Conservation (phyloP, 371 early-diverging fungal species). For the Mucor mucedo region DNA sequence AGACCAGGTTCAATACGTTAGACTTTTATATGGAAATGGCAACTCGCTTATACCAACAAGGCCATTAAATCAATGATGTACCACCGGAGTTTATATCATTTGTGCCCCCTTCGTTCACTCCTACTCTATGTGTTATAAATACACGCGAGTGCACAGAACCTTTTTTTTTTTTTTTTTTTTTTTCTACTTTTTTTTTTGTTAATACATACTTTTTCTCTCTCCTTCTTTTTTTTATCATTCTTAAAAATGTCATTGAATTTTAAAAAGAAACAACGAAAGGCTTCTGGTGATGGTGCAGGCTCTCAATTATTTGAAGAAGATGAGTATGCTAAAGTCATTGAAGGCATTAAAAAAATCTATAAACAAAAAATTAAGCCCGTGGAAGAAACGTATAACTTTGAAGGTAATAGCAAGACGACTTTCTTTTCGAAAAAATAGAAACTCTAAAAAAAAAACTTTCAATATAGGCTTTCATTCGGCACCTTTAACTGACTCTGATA, state of each 20-base stretch:
- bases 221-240: background rate
- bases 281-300: background rate
- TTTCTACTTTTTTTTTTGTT: background rate
- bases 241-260: slow-evolving; percentile 16
- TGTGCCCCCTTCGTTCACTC: background rate
- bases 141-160: slow-evolving; percentile 2
- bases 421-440: background rate
- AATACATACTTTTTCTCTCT: background rate
- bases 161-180: background rate
- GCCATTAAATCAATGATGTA: slow-evolving; percentile 30
- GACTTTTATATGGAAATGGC: slow-evolving; percentile 80
- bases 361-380: slow-evolving; percentile 73
- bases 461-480: slow-evolving; percentile 72
- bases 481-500: slow-evolving; percentile 78
- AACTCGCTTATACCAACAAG: slow-evolving; percentile 66
- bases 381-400: slow-evolving; percentile 79
- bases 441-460: background rate
- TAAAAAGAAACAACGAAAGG: slow-evolving; percentile 12
- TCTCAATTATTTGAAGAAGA: slow-evolving; percentile 27
- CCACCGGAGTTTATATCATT: background rate
- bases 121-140: background rate
- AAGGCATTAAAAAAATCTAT: slow-evolving; percentile 71
- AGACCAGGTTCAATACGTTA: slow-evolving; percentile 66
- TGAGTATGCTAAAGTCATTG: slow-evolving; percentile 66
- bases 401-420: slow-evolving; percentile 37